phyloP scores from a whole-genome alignment of 306 rosid species.

The Psophocarpus tetragonolobus region DNA sequence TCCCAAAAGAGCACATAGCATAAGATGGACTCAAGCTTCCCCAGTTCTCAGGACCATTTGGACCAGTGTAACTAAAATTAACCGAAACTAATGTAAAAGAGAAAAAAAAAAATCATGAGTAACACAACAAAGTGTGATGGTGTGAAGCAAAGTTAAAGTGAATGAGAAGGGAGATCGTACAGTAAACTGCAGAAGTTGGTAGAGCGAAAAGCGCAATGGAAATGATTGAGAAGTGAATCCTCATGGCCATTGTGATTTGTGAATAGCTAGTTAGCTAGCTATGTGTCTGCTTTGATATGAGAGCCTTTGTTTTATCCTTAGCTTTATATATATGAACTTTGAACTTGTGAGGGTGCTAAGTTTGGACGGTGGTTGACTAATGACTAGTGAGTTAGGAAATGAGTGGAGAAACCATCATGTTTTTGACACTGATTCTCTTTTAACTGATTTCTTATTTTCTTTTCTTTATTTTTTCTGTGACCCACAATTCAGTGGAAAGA shows the following conservation, averaged over 20 bases:
- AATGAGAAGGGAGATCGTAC: slow-evolving; percentile 32
- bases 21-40: slow-evolving; percentile 61
- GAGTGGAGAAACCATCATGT: slow-evolving; percentile 8
- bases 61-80: slow-evolving; percentile 57
- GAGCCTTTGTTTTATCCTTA: slow-evolving; percentile 17
- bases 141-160: neutral
- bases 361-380: slow-evolving; percentile 1
- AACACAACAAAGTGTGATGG: too few relatives aligned
- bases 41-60: slow-evolving; percentile 67
- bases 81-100: neutral
- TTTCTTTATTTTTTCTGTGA: neutral
- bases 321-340: slow-evolving; percentile 21
- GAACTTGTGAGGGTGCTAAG: slow-evolving; percentile 10
- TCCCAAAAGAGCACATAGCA: slow-evolving; percentile 61
- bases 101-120: neutral
- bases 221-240: slow-evolving; percentile 36
- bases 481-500: neutral
- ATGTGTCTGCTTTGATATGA: slow-evolving; percentile 28
- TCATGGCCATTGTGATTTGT: slow-evolving; percentile 40
- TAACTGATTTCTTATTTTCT: neutral
- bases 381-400: neutral
- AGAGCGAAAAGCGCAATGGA: slow-evolving; percentile 37
- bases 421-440: slow-evolving; percentile 3
- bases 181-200: slow-evolving; percentile 34
- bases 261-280: neutral